A percentile compares a stretch with the other conserved stretches of the same genome.
These are phyloP conservation scores for Fonsecaea nubica DNA, from an alignment of 2,329 filamentous ascomycete species.

Conservation along the genomic window DNA sequence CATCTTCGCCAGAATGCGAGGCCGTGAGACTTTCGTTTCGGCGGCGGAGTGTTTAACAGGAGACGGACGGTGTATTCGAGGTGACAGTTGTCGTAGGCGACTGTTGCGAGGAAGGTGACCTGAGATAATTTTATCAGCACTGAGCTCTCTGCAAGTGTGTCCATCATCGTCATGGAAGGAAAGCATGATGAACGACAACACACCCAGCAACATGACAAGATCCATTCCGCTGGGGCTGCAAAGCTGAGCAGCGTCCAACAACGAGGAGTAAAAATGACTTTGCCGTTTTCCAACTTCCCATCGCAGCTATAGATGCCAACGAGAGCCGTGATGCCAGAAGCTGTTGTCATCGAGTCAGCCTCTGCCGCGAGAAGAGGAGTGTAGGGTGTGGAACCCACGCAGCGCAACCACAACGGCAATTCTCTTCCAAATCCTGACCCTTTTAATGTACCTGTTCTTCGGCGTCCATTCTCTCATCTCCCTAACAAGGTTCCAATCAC, in stretches of 20 bases:
- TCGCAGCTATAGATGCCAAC: conserved; percentile 20
- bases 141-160: background rate
- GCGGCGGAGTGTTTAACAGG: conserved; percentile 16
- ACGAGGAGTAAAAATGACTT: conserved; percentile 14
- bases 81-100: conserved; percentile 24
- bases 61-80: conserved; percentile 19
- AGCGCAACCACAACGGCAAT: conserved; percentile 11
- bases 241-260: conserved; percentile 24
- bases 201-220: conserved; percentile 18
- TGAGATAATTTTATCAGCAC: background rate
- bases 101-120: conserved; percentile 15
- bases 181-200: background rate
- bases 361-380: background rate
- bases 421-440: conserved; percentile 9
- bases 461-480: conserved; percentile 16
- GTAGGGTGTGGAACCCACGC: conserved; percentile 3
- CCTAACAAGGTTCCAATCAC: conserved; percentile 17
- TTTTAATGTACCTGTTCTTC: conserved; percentile 9
- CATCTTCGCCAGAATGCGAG: conserved; percentile 18
- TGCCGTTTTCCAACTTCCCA: conserved; percentile 9
- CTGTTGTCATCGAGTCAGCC: conserved; percentile 12
- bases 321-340: conserved; percentile 8
- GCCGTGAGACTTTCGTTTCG: conserved; percentile 10
- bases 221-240: conserved; percentile 18
- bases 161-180: background rate